Evolutionary conservation across 768 basidiomycete species (phyloP).

Genomic region (Boletus sp.): DNA sequence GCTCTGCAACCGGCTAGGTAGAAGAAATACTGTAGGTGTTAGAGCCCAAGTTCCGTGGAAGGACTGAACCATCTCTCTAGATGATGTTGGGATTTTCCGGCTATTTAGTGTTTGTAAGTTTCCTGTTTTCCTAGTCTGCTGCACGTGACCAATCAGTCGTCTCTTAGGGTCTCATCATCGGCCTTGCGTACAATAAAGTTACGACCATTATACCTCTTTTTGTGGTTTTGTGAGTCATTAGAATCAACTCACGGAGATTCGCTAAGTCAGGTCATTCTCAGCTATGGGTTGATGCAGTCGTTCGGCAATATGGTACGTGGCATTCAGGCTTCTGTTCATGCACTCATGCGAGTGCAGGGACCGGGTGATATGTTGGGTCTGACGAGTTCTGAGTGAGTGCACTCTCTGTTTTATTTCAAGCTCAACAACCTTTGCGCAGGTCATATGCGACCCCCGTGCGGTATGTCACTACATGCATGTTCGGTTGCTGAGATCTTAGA

Average conservation of each 20-base stretch:
- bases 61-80: slow-evolving; percentile 28
- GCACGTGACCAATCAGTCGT: not conserved
- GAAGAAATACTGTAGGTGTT: slow-evolving; percentile 50
- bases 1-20: slow-evolving; percentile 52
- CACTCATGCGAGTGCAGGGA: slow-evolving; percentile 39
- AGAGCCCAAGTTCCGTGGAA: not conserved
- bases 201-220: slow-evolving; percentile 62
- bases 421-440: slow-evolving; percentile 29
- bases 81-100: slow-evolving; percentile 69
- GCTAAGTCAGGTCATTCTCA: slow-evolving; percentile 20
- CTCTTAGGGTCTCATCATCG: slow-evolving; percentile 48
- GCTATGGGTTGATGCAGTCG: slow-evolving; percentile 71
- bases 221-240: slow-evolving; percentile 53
- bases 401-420: not conserved
- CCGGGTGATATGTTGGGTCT: slow-evolving; percentile 71
- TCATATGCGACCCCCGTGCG: slow-evolving; percentile 64
- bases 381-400: slow-evolving; percentile 59
- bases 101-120: slow-evolving; percentile 56
- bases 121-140: not conserved
- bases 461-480: slow-evolving; percentile 24
- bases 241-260: not conserved
- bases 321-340: not conserved
- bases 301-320: slow-evolving; percentile 57
- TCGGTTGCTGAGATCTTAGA: not conserved
- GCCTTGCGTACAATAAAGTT: slow-evolving; percentile 58